A percentile compares a stretch with the other conserved stretches of the same genome.
Evolutionary conservation across 306 rosid species (phyloP).

Genomic region (Crotalaria pallida): DNA sequence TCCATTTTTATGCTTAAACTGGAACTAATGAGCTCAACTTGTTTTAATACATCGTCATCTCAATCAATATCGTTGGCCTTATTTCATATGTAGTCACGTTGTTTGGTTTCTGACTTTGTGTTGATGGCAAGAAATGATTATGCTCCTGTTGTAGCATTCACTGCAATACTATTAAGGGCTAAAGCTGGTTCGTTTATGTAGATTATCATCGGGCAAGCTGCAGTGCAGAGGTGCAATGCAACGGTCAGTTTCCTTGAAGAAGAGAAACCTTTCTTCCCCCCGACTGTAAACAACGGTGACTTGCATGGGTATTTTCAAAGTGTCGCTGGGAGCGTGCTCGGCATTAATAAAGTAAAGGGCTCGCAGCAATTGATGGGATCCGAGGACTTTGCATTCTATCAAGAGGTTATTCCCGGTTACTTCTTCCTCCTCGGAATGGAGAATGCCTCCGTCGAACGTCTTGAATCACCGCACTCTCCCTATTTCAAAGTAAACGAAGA

Average conservation of each 20-base stretch:
- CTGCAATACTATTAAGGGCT: not conserved
- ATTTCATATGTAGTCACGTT: too few relatives aligned
- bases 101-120: too few relatives aligned
- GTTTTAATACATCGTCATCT: not conserved
- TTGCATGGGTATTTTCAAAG: slow-evolving; percentile 8
- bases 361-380: slow-evolving; percentile 52
- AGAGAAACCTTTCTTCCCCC: not conserved
- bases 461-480: slow-evolving; percentile 41
- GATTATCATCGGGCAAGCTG: slow-evolving; percentile 61
- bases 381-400: slow-evolving; percentile 74
- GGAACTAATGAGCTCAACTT: not conserved
- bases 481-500: slow-evolving; percentile 59
- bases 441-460: slow-evolving; percentile 29
- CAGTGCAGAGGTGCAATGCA: slow-evolving; percentile 64
- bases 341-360: slow-evolving; percentile 16
- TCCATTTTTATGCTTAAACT: not conserved
- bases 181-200: slow-evolving; percentile 14
- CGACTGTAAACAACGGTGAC: not conserved
- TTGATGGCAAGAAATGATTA: not conserved
- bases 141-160: not conserved
- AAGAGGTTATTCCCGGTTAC: slow-evolving; percentile 64
- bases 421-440: slow-evolving; percentile 61
- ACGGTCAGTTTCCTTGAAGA: slow-evolving; percentile 1
- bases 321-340: slow-evolving; percentile 48
- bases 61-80: too few relatives aligned